Evolutionary conservation across 225 moss, liverwort and hornwort species (phyloP).

Genomic region (Neckera pumila): DNA sequence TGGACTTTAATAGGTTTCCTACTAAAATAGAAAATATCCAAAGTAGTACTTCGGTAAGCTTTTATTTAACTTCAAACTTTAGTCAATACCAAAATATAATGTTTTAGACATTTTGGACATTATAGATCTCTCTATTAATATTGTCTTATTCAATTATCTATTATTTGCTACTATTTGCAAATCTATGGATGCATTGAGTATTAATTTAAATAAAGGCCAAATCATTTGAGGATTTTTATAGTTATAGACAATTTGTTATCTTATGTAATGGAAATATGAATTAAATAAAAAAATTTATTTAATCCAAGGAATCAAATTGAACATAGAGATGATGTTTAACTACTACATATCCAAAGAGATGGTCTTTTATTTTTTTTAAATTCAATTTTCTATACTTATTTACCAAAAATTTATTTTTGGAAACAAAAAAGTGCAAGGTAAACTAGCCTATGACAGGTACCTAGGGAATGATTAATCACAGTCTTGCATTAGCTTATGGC

Average conservation of each 20-base stretch:
- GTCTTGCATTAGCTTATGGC: neutral
- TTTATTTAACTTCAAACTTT: neutral
- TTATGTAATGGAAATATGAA: neutral
- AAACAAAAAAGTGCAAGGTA: neutral
- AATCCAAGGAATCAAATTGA: neutral
- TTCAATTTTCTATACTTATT: neutral
- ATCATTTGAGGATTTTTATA: neutral
- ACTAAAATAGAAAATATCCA: neutral
- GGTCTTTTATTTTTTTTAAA: neutral
- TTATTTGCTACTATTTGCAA: neutral
- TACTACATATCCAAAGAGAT: neutral
- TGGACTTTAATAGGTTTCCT: too few relatives aligned
- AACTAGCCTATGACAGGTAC: neutral
- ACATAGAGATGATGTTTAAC: neutral
- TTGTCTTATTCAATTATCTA: neutral
- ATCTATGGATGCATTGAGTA: neutral
- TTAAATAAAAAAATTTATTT: neutral
- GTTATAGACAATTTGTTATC: neutral
- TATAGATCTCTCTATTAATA: accelerated
- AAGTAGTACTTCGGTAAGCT: neutral
- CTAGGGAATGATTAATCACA: accelerated
- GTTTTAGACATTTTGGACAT: neutral
- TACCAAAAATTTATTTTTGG: too few relatives aligned
- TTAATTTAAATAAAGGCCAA: neutral
- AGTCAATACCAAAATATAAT: neutral